Evolutionary conservation across 352 stramenopile species (phyloP).

Genomic region (Phytophthora pisi): DNA sequence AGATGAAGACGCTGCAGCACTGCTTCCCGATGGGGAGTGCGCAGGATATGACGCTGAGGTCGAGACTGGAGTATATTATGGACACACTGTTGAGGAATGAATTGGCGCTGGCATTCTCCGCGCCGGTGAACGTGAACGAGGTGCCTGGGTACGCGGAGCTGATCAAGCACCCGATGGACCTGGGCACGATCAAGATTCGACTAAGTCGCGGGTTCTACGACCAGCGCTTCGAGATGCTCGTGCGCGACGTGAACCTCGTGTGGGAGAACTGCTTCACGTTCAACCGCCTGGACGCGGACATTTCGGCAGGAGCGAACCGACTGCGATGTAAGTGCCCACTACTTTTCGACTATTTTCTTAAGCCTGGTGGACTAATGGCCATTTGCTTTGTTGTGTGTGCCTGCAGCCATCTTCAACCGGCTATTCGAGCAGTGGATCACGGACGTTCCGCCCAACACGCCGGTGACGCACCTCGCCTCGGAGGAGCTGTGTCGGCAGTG

Average conservation of each 20-base stretch:
- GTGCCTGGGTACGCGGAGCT: conserved; percentile 75
- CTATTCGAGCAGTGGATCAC: conserved; percentile 82
- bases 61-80: conserved; percentile 69
- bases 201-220: conserved; percentile 73
- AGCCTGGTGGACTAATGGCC: conserved; percentile 5
- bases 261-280: conserved; percentile 89
- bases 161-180: conserved; percentile 90
- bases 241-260: conserved; percentile 76
- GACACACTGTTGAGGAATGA: conserved; percentile 68
- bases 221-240: conserved; percentile 53
- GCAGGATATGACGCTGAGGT: conserved; percentile 55
- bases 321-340: conserved; percentile 69
- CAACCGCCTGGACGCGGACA: conserved; percentile 79
- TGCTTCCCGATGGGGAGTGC: conserved; percentile 33
- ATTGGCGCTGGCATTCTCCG: conserved; percentile 66
- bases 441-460: conserved; percentile 55
- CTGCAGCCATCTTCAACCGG: conserved; percentile 76
- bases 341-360: conserved; percentile 3
- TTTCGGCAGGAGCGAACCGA: conserved; percentile 79
- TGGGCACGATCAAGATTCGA: conserved; percentile 88
- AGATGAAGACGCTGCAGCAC: conserved; percentile 44
- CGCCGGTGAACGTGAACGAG: conserved; percentile 69
- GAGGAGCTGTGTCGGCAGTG: conserved; percentile 80
- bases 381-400: neutral
- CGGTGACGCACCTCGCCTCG: conserved; percentile 52